These are phyloP conservation scores for Eucalyptus brandiana DNA, from an alignment of 345 rosid species.

Conservation along the genomic window DNA sequence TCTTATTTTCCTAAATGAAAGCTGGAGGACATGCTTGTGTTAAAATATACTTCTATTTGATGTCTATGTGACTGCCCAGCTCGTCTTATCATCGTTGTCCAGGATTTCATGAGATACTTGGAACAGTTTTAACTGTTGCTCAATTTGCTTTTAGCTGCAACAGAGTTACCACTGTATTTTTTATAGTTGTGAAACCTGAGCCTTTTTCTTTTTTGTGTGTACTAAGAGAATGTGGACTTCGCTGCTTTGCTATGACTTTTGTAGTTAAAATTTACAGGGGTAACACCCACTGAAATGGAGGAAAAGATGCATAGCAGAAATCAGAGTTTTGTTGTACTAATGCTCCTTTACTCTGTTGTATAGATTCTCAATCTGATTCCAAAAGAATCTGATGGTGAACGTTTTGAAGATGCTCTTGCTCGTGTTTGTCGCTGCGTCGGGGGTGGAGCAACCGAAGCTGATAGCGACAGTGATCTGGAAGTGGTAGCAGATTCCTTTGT, in stretches of 20 bases:
- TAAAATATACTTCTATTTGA: not conserved
- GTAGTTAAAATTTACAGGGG: not conserved
- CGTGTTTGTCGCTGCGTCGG: conserved; percentile 93
- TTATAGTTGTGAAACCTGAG: not conserved
- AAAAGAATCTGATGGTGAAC: conserved; percentile 77
- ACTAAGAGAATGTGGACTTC: not conserved
- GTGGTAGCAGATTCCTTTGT: conserved; percentile 83
- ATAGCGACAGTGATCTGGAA: conserved; percentile 95
- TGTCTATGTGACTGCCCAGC: not conserved
- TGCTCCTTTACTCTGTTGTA: not conserved
- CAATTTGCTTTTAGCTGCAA: not conserved
- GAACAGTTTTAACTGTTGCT: not conserved
- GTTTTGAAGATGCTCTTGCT: conserved; percentile 74
- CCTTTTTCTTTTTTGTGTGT: not conserved
- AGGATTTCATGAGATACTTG: not conserved
- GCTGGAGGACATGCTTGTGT: not conserved
- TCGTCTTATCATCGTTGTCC: not conserved
- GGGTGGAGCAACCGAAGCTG: conserved; percentile 85
- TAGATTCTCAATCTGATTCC: conserved; percentile 80
- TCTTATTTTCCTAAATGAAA: not conserved
- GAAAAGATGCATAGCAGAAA: not conserved
- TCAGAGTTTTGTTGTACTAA: not conserved
- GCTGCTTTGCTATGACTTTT: not conserved
- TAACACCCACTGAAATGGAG: not conserved
- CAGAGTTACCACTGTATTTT: not conserved